A percentile compares a stretch with the other conserved stretches of the same genome.
Conservation (phyloP, 169 alveolate genomes). For the Neospora caninum region DNA sequence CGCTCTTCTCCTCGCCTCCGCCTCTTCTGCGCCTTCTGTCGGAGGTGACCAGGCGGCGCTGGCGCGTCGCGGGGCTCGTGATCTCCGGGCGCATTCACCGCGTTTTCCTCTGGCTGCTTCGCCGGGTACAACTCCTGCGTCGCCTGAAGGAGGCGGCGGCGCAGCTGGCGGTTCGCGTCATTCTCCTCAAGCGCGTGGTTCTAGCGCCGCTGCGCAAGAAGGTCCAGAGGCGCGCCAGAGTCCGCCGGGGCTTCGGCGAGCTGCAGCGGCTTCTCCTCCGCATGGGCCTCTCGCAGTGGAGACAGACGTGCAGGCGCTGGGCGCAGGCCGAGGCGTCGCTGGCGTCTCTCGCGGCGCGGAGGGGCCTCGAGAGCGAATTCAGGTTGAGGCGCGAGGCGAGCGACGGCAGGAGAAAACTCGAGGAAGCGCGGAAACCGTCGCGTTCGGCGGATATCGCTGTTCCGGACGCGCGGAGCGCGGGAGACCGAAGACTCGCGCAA, state of each 20-base stretch:
- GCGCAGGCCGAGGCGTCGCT: slow-evolving; percentile 13
- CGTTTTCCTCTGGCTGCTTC: slow-evolving; percentile 40
- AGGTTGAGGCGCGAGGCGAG: not conserved
- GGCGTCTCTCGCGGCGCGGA: slow-evolving; percentile 28
- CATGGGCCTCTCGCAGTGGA: slow-evolving; percentile 20
- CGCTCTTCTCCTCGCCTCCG: slow-evolving; percentile 14
- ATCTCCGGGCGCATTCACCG: slow-evolving; percentile 26
- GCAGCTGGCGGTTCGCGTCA: slow-evolving; percentile 25
- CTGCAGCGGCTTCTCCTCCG: slow-evolving; percentile 2
- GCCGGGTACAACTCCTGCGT: slow-evolving; percentile 33
- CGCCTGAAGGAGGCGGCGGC: slow-evolving; percentile 16
- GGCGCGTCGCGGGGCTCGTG: slow-evolving; percentile 45
- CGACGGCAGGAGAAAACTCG: too few relatives aligned
- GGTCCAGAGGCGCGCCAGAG: slow-evolving; percentile 3
- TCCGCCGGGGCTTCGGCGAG: not conserved
- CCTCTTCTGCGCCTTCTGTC: not conserved
- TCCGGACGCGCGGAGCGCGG: not conserved
- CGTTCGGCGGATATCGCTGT: not conserved
- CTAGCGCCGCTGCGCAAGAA: slow-evolving; percentile 34
- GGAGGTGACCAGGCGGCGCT: slow-evolving; percentile 34
- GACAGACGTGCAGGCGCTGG: not conserved
- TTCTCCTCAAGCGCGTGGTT: slow-evolving; percentile 21
- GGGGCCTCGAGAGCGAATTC: not conserved
- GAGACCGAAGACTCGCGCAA: not conserved
- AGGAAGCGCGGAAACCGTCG: not conserved